Percentiles rank a stretch among this genome's conserved stretches.
Conservation (phyloP, 768 basidiomycete species). For the Leccinum aurantiacum region DNA sequence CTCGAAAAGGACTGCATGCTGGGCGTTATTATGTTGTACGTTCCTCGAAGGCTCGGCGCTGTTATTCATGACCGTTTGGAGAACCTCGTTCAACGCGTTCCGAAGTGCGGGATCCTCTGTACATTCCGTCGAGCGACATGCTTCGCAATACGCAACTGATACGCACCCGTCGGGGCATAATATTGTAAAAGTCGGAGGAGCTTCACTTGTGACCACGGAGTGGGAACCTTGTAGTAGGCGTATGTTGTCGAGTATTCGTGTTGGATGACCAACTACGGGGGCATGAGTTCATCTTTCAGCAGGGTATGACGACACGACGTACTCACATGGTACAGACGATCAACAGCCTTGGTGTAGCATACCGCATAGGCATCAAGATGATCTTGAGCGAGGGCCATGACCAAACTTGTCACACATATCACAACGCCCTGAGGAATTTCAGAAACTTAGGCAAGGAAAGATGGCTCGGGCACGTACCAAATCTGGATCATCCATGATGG, state of each 20-base stretch:
- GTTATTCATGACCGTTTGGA: slow-evolving; percentile 89
- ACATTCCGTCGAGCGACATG: slow-evolving; percentile 4
- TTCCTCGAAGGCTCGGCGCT: slow-evolving; percentile 89
- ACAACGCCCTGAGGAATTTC: slow-evolving; percentile 74
- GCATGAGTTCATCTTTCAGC: slow-evolving; percentile 10
- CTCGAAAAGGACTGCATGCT: slow-evolving; percentile 97
- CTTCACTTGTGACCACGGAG: slow-evolving; percentile 97
- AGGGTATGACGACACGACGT: neutral
- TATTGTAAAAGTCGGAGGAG: slow-evolving; percentile 90
- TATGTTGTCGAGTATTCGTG: slow-evolving; percentile 88
- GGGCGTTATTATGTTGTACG: slow-evolving; percentile 98
- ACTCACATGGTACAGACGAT: slow-evolving; percentile 77
- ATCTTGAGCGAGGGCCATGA: slow-evolving; percentile 94
- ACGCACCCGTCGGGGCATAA: slow-evolving; percentile 89
- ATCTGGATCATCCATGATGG: slow-evolving; percentile 93
- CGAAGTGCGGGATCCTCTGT: slow-evolving; percentile 83
- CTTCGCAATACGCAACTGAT: neutral
- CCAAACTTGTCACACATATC: slow-evolving; percentile 87
- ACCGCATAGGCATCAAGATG: slow-evolving; percentile 87
- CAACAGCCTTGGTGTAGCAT: slow-evolving; percentile 93
- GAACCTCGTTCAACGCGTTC: slow-evolving; percentile 72
- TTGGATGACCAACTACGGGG: slow-evolving; percentile 78
- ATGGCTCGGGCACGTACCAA: slow-evolving; percentile 48
- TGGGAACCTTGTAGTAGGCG: slow-evolving; percentile 96
- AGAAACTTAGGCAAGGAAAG: neutral